These are phyloP conservation scores for Beauveria caledonica DNA, from an alignment of 2,329 filamentous ascomycete genomes.

Conservation along the genomic window DNA sequence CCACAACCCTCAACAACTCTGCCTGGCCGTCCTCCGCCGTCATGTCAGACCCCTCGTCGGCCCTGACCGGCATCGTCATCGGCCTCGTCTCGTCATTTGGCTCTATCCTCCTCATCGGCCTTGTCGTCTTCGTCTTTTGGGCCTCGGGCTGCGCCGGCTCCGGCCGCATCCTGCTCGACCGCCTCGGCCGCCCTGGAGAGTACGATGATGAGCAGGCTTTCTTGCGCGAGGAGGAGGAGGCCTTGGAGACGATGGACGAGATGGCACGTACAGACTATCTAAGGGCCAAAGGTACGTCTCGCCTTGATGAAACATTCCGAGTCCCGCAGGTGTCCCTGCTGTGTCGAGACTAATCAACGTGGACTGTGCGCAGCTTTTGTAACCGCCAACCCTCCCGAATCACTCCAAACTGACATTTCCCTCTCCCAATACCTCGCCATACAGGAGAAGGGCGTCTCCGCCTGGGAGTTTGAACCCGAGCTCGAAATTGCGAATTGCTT, in stretches of 20 bases:
- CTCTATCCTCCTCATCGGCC: constrained; percentile 74
- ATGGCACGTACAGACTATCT: constrained; percentile 83
- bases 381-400: constrained; percentile 89
- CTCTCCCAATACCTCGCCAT: constrained; percentile 96
- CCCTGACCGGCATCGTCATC: constrained; percentile 76
- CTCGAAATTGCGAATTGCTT: constrained; percentile 98
- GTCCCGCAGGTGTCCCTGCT: neutral
- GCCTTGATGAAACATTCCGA: neutral
- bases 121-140: constrained; percentile 88
- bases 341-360: neutral
- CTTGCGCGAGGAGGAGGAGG: constrained; percentile 86
- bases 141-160: constrained; percentile 62
- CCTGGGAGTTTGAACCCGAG: constrained; percentile 99
- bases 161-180: constrained; percentile 86
- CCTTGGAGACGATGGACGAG: constrained; percentile 92
- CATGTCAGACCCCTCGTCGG: constrained; percentile 31
- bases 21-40: neutral
- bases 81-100: constrained; percentile 91
- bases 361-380: constrained; percentile 62
- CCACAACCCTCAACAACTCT: neutral
- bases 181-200: constrained; percentile 86
- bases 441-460: constrained; percentile 98
- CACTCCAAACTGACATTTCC: constrained; percentile 91
- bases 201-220: constrained; percentile 98
- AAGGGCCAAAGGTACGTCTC: constrained; percentile 75